These are phyloP conservation scores for Alternaria sp. DNA, from an alignment of 2,329 filamentous ascomycete species.

Conservation along the genomic window DNA sequence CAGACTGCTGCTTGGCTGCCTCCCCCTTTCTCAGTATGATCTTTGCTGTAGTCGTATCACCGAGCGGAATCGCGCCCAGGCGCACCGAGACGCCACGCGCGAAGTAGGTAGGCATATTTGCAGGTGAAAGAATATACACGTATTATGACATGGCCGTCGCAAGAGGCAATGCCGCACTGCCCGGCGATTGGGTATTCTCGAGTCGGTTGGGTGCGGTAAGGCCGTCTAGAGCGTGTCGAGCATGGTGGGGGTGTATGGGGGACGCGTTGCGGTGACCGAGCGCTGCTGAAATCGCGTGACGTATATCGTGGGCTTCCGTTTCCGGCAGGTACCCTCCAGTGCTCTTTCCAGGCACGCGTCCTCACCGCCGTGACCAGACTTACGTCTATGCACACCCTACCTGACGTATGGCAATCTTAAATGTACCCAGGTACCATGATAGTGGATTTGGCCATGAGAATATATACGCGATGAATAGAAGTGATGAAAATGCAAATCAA, in stretches of 20 bases:
- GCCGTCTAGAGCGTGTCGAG: constrained; percentile 1
- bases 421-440: background rate
- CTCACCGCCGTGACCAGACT: background rate
- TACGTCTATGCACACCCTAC: background rate
- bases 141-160: background rate
- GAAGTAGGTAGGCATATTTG: constrained; percentile 42
- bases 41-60: constrained; percentile 31
- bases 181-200: background rate
- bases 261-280: constrained; percentile 1
- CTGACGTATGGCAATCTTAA: background rate
- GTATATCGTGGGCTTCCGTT: constrained; percentile 12
- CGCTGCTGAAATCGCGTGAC: constrained; percentile 19
- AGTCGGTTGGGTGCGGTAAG: background rate
- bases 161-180: background rate
- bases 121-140: background rate
- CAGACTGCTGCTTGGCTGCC: constrained; percentile 23
- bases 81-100: constrained; percentile 32
- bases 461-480: background rate
- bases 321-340: constrained; percentile 18
- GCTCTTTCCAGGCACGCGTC: constrained; percentile 1
- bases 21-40: constrained; percentile 30
- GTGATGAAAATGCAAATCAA: background rate
- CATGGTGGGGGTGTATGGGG: background rate
- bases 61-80: constrained; percentile 34
- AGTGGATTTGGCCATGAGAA: background rate